A percentile compares a stretch with the other conserved stretches of the same genome.
These are phyloP conservation scores for Closterium sp. DNA, from an alignment of 139 green algal genomes.

Conservation along the genomic window DNA sequence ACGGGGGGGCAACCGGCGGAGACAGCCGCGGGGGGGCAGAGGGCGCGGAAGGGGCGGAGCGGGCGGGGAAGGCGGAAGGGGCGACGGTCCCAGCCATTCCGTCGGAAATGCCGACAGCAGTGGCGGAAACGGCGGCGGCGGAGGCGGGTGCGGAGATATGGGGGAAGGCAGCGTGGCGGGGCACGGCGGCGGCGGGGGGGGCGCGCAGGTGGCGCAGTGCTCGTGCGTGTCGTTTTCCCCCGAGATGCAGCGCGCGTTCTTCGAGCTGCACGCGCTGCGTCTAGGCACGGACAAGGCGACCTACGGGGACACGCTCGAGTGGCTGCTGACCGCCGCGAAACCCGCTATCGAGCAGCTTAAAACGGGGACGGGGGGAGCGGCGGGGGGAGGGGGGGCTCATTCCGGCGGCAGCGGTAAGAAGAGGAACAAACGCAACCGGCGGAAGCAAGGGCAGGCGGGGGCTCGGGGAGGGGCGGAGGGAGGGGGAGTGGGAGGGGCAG, in stretches of 20 bases:
- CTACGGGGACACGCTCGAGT: background rate
- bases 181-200: too few species aligned
- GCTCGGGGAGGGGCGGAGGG: background rate
- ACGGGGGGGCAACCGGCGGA: background rate
- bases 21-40: background rate
- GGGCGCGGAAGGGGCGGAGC: background rate
- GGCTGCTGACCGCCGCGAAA: slow-evolving; percentile 13
- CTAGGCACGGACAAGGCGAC: background rate
- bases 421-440: background rate
- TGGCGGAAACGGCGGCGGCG: background rate
- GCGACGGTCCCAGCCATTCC: background rate
- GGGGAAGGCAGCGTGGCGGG: too few species aligned
- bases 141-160: background rate
- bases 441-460: background rate
- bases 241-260: background rate
- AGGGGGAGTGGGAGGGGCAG: too few species aligned
- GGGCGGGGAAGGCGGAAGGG: background rate
- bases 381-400: background rate
- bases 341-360: slow-evolving; percentile 25
- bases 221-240: background rate
- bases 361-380: background rate
- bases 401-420: background rate
- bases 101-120: background rate
- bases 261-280: background rate
- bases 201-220: background rate